Base-by-base conservation (phyloP, 2,329 filamentous ascomycete genomes). In the Pseudomassariella vexata region DNA sequence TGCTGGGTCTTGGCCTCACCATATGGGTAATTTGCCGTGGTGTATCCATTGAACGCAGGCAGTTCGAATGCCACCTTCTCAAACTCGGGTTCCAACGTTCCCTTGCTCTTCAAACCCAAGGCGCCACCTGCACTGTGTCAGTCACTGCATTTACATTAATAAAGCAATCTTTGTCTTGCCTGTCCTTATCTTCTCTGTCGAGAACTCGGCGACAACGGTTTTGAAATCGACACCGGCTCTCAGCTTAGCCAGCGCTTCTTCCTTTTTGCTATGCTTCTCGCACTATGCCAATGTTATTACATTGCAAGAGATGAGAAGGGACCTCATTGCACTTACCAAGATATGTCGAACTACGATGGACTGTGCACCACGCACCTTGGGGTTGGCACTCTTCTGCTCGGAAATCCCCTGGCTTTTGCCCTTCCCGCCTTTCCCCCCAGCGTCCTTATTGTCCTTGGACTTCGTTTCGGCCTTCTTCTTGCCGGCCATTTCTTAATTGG, bases 281-380 rank as follows among this genome's bases (percentile, higher is more conserved):
- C 36, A 38, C 32, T 34, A 20, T 14, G 17, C 18, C n/a, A n/a
- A n/a, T n/a, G n/a, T n/a, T n/a, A n/a, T n/a, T n/a, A n/a, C n/a
- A n/a, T n/a, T n/a, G n/a, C n/a, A n/a, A n/a, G n/a, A n/a, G n/a
- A n/a, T n/a, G n/a, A n/a, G n/a, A n/a, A n/a, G n/a, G n/a, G n/a
- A n/a, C n/a, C n/a, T n/a, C n/a, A n/a, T n/a, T n/a, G n/a, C n/a
- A n/a, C 56, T 32, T 44, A 73, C 70, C 48, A 85, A 57, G 37
- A 87, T 85, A 56, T 88, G 83, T 24, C 83, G 73, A 32, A 83
- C 80, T 49, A 85, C 85, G 60, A 87, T 83, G 37, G 68, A 68
- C 48, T 80, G 77, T 1, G 78, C 79, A 16, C 76, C 69, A 50
- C 79, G 82, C 35, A 66, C 60, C 45, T 72, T 72, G 12, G 46